Evolutionary conservation across 176 grass and related monocot species (phyloP), one percentile per base, ranked within the genome.

Genomic region (Elaeis guineensis): DNA sequence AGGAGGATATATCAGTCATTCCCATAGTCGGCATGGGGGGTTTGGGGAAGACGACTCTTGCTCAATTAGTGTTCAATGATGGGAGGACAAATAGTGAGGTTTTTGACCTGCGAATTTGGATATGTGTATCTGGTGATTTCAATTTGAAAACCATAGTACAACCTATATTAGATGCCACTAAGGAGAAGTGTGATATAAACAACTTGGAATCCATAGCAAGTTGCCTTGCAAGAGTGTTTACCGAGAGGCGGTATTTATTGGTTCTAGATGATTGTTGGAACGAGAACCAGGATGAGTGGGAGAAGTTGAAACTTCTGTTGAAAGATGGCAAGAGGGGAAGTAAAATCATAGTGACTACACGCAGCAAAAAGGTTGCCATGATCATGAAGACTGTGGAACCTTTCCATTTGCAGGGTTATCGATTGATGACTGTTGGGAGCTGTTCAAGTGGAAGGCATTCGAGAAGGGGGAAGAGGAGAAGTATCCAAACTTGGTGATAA

Each of bases 281-380:
- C 2, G 54, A 56, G 21, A 14, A 56, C 22, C 54, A 11, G 11
- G n/a, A 12, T 22, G 21, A 22, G 6, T 56, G 54, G 54, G 54
- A 56, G 35, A 73, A 44, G 54, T 28, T 90, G 24, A 79, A 57
- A 48, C 28, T 63, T 17, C 67, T 83, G 19, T 74, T 90, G 55
- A 67, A 74, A 48, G 67, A 59, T 17, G 88, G 79, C 57, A 83
- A 79, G 62, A 67, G 62, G 4, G 73, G 76, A 57, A 92, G 88
- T 49, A 86, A 80, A 67, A 92, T 92, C 70, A 78, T 91, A n/a
- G 83, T 91, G 57, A 91, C 83, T 2, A 86, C 88, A 1, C 77
- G 70, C 67, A 74, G 1, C 9, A 16, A 4, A 16, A 71, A 32
- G 60, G 75, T 86, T 0, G 87, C 70, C 8, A 59, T 56, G 21